These are phyloP conservation scores for Syzygium syzygioides DNA, from an alignment of 441 rosid species.

Conservation along the genomic window DNA sequence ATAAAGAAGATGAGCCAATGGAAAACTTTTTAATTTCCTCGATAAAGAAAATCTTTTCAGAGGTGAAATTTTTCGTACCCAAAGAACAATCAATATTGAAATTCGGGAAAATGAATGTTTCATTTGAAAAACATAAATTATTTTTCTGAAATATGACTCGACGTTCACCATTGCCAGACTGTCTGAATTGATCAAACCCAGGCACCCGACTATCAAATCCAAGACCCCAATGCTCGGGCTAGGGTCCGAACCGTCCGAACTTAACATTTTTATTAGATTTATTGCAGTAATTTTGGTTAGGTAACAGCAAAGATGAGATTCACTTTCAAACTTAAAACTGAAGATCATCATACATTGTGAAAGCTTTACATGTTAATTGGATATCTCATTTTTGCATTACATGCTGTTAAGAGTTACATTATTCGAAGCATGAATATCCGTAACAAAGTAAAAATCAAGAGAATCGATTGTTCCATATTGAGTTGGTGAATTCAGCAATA, in stretches of 20 bases:
- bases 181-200: background rate
- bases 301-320: background rate
- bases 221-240: background rate
- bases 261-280: background rate
- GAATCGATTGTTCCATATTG: background rate
- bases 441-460: background rate
- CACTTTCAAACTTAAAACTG: background rate
- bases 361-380: background rate
- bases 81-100: background rate
- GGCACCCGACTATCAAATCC: background rate
- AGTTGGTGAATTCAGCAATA: background rate
- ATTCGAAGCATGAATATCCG: background rate
- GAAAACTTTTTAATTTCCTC: background rate
- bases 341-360: background rate
- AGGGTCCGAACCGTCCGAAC: background rate
- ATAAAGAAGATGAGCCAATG: background rate
- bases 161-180: no score
- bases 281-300: background rate
- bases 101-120: background rate
- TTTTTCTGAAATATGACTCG: background rate
- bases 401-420: background rate
- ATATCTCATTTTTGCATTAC: background rate
- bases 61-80: background rate
- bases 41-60: background rate
- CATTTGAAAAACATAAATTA: background rate